A percentile compares a stretch with the other conserved stretches of the same genome.
These are phyloP conservation scores for Aureobasidium melanogenum DNA, from an alignment of 2,329 filamentous ascomycete species.

Conservation along the genomic window DNA sequence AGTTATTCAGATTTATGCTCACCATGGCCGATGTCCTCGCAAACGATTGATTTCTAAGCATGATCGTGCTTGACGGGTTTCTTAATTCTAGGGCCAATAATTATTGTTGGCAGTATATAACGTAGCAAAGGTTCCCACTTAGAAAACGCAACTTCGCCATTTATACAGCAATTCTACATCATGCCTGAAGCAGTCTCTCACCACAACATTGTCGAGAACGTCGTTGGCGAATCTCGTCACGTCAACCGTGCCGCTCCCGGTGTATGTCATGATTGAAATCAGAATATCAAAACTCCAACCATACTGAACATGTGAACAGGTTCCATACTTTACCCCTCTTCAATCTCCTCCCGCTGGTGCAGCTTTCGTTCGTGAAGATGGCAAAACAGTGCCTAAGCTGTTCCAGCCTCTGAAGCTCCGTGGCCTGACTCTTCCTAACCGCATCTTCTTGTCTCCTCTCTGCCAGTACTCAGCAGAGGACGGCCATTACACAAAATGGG, in stretches of 20 bases:
- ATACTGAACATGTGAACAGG: slow-evolving; percentile 17
- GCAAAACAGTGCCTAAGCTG: slow-evolving; percentile 46
- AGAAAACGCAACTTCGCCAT: background rate
- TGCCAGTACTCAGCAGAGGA: slow-evolving; percentile 58
- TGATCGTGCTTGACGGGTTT: background rate
- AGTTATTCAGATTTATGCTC: background rate
- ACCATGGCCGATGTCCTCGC: background rate
- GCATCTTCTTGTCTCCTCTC: slow-evolving; percentile 54
- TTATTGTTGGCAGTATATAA: background rate
- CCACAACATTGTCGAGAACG: slow-evolving; percentile 21
- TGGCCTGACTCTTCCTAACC: slow-evolving; percentile 57
- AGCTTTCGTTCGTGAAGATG: slow-evolving; percentile 37
- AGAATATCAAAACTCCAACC: background rate
- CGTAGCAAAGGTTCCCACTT: background rate
- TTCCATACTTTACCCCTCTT: slow-evolving; percentile 40
- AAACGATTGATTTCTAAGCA: slow-evolving; percentile 10
- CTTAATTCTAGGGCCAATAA: background rate
- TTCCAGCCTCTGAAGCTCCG: slow-evolving; percentile 50
- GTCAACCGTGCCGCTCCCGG: slow-evolving; percentile 35
- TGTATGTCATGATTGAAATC: slow-evolving; percentile 21
- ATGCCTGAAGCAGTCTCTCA: slow-evolving; percentile 18
- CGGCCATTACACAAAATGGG: slow-evolving; percentile 47
- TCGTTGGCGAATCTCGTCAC: slow-evolving; percentile 25
- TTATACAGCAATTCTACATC: background rate
- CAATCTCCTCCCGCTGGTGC: slow-evolving; percentile 40